A percentile compares a stretch with the other conserved stretches of the same genome.
Evolutionary conservation across 208 protist species (phyloP).

Genomic region (Entamoeba dispar): DNA sequence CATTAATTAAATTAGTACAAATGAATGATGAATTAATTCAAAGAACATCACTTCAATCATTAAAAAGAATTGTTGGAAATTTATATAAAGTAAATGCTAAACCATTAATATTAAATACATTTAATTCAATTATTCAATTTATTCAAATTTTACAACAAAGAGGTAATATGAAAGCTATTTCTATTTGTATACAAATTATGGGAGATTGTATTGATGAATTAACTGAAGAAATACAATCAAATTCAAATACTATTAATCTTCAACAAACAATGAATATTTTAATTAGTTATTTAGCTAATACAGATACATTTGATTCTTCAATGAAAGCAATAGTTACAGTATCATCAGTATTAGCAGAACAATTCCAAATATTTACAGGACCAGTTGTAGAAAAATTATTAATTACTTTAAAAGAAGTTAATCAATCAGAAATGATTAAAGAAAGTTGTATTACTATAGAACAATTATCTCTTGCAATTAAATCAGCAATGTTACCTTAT

Average conservation of each 20-base stretch:
- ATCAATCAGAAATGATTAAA: background rate
- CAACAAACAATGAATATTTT: background rate
- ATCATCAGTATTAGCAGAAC: background rate
- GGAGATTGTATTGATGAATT: background rate
- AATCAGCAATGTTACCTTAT: background rate
- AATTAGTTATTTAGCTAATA: background rate
- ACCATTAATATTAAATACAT: background rate
- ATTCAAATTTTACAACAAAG: background rate
- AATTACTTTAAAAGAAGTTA: background rate
- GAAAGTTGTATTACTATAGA: background rate
- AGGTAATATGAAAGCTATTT: background rate
- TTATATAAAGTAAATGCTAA: background rate
- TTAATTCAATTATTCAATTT: background rate
- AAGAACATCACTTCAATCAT: background rate
- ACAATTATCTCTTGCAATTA: background rate
- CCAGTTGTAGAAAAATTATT: background rate
- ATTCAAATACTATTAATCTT: background rate
- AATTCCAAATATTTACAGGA: background rate
- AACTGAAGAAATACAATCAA: background rate
- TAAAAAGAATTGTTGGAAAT: background rate
- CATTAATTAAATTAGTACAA: background rate
- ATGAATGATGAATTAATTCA: background rate
- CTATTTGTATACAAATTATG: background rate
- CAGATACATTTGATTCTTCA: background rate
- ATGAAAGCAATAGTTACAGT: background rate